Conservation (phyloP, 257 asterid species). For the Nicotiana knightiana region DNA sequence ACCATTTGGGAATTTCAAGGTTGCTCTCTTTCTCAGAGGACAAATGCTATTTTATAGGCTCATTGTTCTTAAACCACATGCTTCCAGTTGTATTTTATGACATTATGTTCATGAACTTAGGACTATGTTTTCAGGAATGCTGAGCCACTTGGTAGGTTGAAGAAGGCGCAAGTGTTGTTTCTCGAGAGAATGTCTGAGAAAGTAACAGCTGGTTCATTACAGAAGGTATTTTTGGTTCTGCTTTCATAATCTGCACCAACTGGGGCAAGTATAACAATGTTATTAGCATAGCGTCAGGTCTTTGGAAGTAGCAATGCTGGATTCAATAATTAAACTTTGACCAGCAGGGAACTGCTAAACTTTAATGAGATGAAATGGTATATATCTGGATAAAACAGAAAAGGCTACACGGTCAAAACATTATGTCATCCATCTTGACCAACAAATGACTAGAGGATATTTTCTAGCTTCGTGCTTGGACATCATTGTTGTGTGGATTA, state of each 20-base stretch:
- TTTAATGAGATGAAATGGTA: neutral
- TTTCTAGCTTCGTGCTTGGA: neutral
- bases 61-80: neutral
- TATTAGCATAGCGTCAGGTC: neutral
- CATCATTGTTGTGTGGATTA: neutral
- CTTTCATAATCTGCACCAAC: neutral
- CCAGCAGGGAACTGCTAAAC: neutral
- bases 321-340: neutral
- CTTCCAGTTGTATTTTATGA: neutral
- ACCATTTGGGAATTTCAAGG: constrained; percentile 92
- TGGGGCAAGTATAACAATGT: neutral
- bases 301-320: neutral
- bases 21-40: constrained; percentile 9
- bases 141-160: constrained; percentile 79
- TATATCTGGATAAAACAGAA: neutral
- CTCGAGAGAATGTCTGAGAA: constrained; percentile 87
- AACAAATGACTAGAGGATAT: neutral
- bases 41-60: neutral
- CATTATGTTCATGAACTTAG: neutral
- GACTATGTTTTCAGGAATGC: constrained; percentile 48
- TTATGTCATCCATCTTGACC: neutral
- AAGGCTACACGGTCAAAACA: neutral
- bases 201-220: constrained; percentile 43
- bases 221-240: constrained; percentile 48
- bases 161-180: constrained; percentile 87